These are phyloP conservation scores for Benincasa hispida DNA, from an alignment of 306 rosid genomes.

Conservation along the genomic window DNA sequence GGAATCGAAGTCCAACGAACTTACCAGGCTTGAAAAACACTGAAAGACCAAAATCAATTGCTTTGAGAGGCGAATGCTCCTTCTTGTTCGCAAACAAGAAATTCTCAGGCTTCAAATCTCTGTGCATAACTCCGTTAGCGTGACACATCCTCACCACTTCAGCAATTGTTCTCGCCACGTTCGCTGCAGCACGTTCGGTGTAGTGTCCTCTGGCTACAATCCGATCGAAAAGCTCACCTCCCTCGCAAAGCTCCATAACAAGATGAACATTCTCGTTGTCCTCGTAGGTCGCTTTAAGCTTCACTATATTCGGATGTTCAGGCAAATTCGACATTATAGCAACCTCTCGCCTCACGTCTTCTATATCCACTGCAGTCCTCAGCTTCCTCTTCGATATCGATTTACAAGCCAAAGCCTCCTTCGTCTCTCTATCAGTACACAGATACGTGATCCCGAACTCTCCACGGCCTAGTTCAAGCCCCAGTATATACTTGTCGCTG, in stretches of 20 bases:
- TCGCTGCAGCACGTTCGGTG: constrained; percentile 16
- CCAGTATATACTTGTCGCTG: constrained; percentile 72
- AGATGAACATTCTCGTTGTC: constrained; percentile 14
- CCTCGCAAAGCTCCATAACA: constrained; percentile 17
- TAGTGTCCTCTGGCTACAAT: constrained; percentile 16
- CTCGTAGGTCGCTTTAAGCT: constrained; percentile 16
- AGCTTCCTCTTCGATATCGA: constrained; percentile 90
- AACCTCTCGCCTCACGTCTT: constrained; percentile 9
- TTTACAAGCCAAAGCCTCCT: constrained; percentile 80
- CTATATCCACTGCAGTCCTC: constrained; percentile 36
- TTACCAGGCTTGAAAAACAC: constrained; percentile 19
- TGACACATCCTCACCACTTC: constrained; percentile 18
- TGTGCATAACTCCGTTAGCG: constrained; percentile 17
- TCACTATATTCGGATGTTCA: constrained; percentile 16
- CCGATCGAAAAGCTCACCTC: constrained; percentile 20
- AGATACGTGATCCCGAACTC: constrained; percentile 95
- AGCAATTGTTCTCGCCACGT: constrained; percentile 10
- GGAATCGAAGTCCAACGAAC: neutral
- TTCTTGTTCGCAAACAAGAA: constrained; percentile 16
- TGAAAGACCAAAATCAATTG: constrained; percentile 15
- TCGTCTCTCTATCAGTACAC: constrained; percentile 80
- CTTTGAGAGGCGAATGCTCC: constrained; percentile 14
- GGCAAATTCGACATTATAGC: constrained; percentile 19
- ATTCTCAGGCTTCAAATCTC: constrained; percentile 17
- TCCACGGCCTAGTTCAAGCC: constrained; percentile 90